These are phyloP conservation scores for Trichosporon coremiiforme DNA, from an alignment of 1,284 basidiomycete species.

Conservation along the genomic window DNA sequence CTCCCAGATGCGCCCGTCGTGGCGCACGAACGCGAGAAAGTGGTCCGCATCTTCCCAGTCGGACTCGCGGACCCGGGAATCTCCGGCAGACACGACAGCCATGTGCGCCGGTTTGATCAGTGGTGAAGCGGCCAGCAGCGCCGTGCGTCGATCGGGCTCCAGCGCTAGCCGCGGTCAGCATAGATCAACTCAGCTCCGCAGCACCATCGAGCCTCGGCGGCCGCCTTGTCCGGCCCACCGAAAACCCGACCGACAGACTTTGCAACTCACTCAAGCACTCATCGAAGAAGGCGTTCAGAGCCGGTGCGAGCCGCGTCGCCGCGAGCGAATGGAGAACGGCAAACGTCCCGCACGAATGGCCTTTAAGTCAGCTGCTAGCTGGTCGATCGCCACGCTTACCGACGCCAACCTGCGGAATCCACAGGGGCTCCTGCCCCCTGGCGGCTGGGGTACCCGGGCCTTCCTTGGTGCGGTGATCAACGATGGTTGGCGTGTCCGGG, in stretches of 20 bases:
- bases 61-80: conserved; percentile 27
- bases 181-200: neutral
- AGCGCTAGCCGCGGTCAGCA: conserved; percentile 5
- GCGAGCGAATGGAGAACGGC: conserved; percentile 36
- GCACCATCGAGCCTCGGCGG: neutral
- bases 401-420: conserved; percentile 37
- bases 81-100: conserved; percentile 29
- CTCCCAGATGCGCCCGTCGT: conserved; percentile 30
- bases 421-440: conserved; percentile 26
- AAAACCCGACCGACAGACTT: neutral
- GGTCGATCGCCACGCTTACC: conserved; percentile 15
- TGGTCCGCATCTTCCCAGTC: conserved; percentile 39
- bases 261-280: conserved; percentile 27
- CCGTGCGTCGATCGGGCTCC: conserved; percentile 20
- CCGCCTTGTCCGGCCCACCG: neutral
- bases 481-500: conserved; percentile 43
- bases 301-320: conserved; percentile 29
- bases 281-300: conserved; percentile 30
- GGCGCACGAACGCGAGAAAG: conserved; percentile 33
- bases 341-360: conserved; percentile 39
- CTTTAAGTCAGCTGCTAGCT: conserved; percentile 23
- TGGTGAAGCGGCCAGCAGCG: conserved; percentile 26
- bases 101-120: conserved; percentile 35
- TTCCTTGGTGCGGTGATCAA: conserved; percentile 26
- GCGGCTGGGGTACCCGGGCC: conserved; percentile 1